These are phyloP conservation scores for Penicillium sp. DNA, from an alignment of 2,329 filamentous ascomycete species.

Conservation along the genomic window DNA sequence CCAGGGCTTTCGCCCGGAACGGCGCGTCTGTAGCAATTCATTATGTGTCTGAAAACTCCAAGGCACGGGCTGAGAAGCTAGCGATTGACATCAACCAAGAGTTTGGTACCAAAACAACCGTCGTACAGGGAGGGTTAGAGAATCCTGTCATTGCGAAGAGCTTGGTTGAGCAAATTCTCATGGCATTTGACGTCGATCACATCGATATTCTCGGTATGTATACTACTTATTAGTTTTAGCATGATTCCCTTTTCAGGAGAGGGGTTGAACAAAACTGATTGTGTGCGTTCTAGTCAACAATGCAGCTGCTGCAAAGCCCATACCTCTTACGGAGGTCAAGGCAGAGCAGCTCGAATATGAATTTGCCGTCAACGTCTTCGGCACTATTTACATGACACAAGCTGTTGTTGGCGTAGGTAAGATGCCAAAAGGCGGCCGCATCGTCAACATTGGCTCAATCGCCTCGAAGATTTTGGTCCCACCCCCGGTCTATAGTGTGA, in stretches of 20 bases:
- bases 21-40: slow-evolving; percentile 5
- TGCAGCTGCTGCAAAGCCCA: background rate
- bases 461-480: background rate
- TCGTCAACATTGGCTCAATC: slow-evolving; percentile 9
- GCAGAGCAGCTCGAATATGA: background rate
- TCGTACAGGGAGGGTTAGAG: background rate
- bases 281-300: slow-evolving; percentile 1
- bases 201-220: slow-evolving; percentile 5
- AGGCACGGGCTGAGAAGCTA: background rate
- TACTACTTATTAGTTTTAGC: no score
- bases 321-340: no score
- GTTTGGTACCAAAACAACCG: background rate
- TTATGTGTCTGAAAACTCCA: slow-evolving; percentile 1
- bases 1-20: slow-evolving; percentile 5
- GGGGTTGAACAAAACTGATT: no score
- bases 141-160: background rate
- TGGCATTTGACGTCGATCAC: background rate
- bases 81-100: background rate
- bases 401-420: background rate
- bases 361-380: background rate
- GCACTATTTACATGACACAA: background rate
- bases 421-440: slow-evolving; percentile 6
- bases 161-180: background rate
- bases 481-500: background rate
- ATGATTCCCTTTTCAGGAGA: no score